Conservation (phyloP, 805 yeast species). For the Zygotorulaspora sp. region DNA sequence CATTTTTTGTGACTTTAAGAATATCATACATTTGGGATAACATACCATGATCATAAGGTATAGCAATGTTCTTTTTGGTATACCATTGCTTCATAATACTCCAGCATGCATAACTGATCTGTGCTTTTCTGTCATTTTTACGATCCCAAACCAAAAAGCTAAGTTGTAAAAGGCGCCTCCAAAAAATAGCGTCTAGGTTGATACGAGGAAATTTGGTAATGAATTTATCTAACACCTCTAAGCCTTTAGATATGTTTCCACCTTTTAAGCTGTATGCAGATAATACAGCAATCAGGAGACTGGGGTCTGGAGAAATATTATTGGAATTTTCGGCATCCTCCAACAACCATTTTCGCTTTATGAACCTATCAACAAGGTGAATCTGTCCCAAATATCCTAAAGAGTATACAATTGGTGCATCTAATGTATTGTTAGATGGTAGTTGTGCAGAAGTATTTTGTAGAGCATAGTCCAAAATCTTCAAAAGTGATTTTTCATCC, state of each 20-base stretch:
- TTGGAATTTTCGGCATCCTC: conserved; percentile 1
- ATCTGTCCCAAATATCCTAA: conserved; percentile 24
- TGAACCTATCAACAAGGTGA: conserved; percentile 17
- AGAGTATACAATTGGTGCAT: conserved; percentile 24
- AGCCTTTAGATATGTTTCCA: conserved; percentile 15
- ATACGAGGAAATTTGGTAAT: conserved; percentile 21
- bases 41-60: conserved; percentile 21
- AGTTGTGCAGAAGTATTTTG: conserved; percentile 11
- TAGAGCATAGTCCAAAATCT: conserved; percentile 13
- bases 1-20: conserved; percentile 17
- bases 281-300: conserved; percentile 22
- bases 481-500: conserved; percentile 14
- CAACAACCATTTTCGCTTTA: conserved; percentile 21
- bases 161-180: conserved; percentile 27
- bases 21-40: conserved; percentile 17
- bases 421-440: conserved; percentile 15
- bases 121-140: conserved; percentile 16
- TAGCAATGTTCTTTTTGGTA: conserved; percentile 6
- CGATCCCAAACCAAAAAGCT: conserved; percentile 17
- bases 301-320: conserved; percentile 17
- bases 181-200: conserved; percentile 20
- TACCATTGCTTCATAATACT: conserved; percentile 27
- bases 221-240: conserved; percentile 19
- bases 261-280: conserved; percentile 19
- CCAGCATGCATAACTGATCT: conserved; percentile 22